A percentile compares a stretch with the other conserved stretches of the same genome.
These are phyloP conservation scores for Colletotrichum sp. DNA, from an alignment of 2,329 filamentous ascomycete genomes.

Conservation along the genomic window DNA sequence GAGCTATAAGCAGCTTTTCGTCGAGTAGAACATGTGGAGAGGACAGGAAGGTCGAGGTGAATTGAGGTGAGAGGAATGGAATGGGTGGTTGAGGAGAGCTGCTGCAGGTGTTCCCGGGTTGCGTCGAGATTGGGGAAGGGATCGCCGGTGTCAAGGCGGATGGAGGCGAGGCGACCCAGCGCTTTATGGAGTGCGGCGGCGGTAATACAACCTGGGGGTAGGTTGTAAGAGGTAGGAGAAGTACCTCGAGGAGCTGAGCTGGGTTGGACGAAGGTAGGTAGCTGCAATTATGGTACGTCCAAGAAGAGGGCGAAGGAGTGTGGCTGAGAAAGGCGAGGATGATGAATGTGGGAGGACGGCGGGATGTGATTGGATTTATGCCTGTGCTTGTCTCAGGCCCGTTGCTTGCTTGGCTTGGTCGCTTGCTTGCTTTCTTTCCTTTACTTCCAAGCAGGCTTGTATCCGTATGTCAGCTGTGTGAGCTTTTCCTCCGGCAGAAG, in stretches of 20 bases:
- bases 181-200: not conserved
- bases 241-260: not conserved
- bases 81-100: not conserved
- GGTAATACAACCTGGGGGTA: not conserved
- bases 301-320: not conserved
- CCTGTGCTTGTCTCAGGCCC: conserved; percentile 4
- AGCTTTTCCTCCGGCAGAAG: not conserved
- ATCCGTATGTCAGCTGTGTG: not conserved
- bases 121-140: conserved; percentile 1
- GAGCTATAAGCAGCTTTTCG: conserved; percentile 4
- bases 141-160: not conserved
- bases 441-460: not conserved
- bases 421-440: not conserved
- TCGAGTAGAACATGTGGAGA: conserved; percentile 7
- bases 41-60: not conserved
- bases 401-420: not conserved
- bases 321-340: not conserved
- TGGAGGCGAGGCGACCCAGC: not conserved
- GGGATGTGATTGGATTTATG: conserved; percentile 6
- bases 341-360: not conserved
- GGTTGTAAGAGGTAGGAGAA: not conserved
- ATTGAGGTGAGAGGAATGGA: not conserved
- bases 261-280: not conserved
- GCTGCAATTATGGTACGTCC: not conserved
- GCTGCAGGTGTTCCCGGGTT: not conserved